Evolutionary conservation across 1,284 basidiomycete genomes (phyloP), one percentile per base, ranked within the genome.

Genomic region (Naganishia cerealis): DNA sequence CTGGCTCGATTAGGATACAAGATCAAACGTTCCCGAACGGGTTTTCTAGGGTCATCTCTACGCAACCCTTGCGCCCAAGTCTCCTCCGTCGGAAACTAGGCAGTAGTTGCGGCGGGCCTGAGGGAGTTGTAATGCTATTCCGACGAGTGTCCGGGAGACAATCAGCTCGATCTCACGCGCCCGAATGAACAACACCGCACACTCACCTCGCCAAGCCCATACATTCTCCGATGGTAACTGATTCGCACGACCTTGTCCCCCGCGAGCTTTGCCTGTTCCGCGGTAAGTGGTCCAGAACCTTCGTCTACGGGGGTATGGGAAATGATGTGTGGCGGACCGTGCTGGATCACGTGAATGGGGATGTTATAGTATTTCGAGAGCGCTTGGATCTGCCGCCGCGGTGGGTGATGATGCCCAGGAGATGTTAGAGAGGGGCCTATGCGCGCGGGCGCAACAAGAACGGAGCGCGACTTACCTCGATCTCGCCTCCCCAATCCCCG

Each of bases 401-500:
- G 53, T 4, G 43, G n/a, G n/a, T n/a, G n/a, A n/a, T n/a, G n/a
- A n/a, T n/a, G n/a, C n/a, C n/a, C n/a, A n/a, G n/a, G n/a, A n/a
- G n/a, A n/a, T n/a, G n/a, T n/a, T n/a, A n/a, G n/a, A n/a, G n/a
- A n/a, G n/a, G n/a, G n/a, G n/a, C n/a, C n/a, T n/a, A n/a, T n/a
- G n/a, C n/a, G n/a, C n/a, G n/a, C n/a, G n/a, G n/a, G n/a, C n/a
- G n/a, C n/a, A n/a, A n/a, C n/a, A n/a, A n/a, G n/a, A n/a, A n/a
- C n/a, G n/a, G n/a, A n/a, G n/a, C n/a, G n/a, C n/a, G n/a, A n/a
- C 83, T 69, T 53, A 86, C 84, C 77, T 99, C 96, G 2, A 94
- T 94, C 80, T 99, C 93, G 46, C 96, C 96, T 56, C 96, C 96
- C 96, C 96, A 99, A 40, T 88, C 86, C 10, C 87, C 90, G 10